phyloP scores from a whole-genome alignment of 2,329 filamentous ascomycete species.

The Thielaviopsis musarum region DNA sequence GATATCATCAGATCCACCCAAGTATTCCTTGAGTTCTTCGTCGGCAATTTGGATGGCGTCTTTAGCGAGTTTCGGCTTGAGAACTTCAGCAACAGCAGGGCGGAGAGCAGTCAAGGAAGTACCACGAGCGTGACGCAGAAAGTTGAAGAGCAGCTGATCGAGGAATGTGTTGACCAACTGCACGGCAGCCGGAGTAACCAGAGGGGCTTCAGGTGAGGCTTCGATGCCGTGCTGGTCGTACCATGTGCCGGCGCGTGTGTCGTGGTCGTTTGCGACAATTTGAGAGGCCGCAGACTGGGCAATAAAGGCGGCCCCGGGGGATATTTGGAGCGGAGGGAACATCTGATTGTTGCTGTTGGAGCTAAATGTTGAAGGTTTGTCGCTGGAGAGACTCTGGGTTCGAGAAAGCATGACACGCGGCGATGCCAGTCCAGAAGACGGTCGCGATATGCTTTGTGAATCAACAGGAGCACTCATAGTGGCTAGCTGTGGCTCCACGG shows the following conservation, averaged over 20 bases:
- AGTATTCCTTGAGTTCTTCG: slow-evolving; percentile 73
- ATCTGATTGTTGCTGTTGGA: slow-evolving; percentile 39
- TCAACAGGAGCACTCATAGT: slow-evolving; percentile 9
- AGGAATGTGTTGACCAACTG: slow-evolving; percentile 78
- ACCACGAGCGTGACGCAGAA: slow-evolving; percentile 65
- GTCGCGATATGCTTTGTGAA: slow-evolving; percentile 17
- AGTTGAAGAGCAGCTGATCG: slow-evolving; percentile 82
- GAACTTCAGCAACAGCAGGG: slow-evolving; percentile 67
- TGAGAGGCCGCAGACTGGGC: slow-evolving; percentile 76
- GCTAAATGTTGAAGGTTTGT: slow-evolving; percentile 44
- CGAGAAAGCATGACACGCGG: slow-evolving; percentile 27
- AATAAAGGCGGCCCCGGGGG: slow-evolving; percentile 73
- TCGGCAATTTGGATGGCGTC: slow-evolving; percentile 72
- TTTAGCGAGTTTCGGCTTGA: slow-evolving; percentile 77
- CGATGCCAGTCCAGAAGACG: slow-evolving; percentile 20
- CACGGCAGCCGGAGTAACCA: slow-evolving; percentile 58
- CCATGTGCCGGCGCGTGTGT: slow-evolving; percentile 53
- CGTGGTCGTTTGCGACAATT: slow-evolving; percentile 78
- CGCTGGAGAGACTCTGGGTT: slow-evolving; percentile 53
- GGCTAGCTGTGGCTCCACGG: background rate
- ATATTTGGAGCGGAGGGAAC: slow-evolving; percentile 50
- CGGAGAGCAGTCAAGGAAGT: slow-evolving; percentile 60
- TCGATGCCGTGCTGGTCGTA: slow-evolving; percentile 52
- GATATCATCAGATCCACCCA: slow-evolving; percentile 60
- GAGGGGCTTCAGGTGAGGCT: slow-evolving; percentile 47